Evolutionary conservation across 2,329 filamentous ascomycete species (phyloP), one percentile per base, ranked within the genome.

Genomic region (Xylariaceae sp.): DNA sequence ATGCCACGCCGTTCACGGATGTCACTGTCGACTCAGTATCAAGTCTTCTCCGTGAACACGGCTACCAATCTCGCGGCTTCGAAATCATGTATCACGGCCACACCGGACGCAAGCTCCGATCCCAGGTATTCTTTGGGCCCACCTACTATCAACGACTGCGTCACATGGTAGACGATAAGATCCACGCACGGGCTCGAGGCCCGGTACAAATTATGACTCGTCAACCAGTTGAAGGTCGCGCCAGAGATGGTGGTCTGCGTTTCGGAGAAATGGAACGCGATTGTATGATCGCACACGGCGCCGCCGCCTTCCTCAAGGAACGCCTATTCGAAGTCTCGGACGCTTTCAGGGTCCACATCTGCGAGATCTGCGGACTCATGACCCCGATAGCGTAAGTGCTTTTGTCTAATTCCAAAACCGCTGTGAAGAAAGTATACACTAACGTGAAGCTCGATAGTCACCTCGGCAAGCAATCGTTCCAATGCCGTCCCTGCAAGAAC

Each of bases 191-290:
- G 76, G 95, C 96, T 14, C 89, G 95, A 73, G 95, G 96, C 37
- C 95, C 95, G 0, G 90, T 96, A 20, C 95, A 99, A 77, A 99
- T 99, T 70, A 85, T 99, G 78, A 99, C 95, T 2, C 84, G 96
- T 55, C 95, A 99, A 75, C 95, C 95, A 18, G 95, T 99, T 14
- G 95, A 99, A 78, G 95, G 95, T 89, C 90, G 96, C 85, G 95
- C 95, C 2, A 83, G 96, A 76, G 96, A 99, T 73, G 95, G 95
- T 83, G 95, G 95, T 81, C 84, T 99, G 44, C 93, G 96, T 73
- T 99, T 99, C 86, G 95, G 95, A 87, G 95, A 99, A 82, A 99
- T 99, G 95, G 96, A 99, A 78, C 93, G 96, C 79, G 96, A 99
- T 85, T 99, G 95, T 75, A 99, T 99, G 95, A 99, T 99, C 80